These are phyloP conservation scores for Penicillium coprophilum DNA, from an alignment of 495 filamentous ascomycete species.

Conservation along the genomic window DNA sequence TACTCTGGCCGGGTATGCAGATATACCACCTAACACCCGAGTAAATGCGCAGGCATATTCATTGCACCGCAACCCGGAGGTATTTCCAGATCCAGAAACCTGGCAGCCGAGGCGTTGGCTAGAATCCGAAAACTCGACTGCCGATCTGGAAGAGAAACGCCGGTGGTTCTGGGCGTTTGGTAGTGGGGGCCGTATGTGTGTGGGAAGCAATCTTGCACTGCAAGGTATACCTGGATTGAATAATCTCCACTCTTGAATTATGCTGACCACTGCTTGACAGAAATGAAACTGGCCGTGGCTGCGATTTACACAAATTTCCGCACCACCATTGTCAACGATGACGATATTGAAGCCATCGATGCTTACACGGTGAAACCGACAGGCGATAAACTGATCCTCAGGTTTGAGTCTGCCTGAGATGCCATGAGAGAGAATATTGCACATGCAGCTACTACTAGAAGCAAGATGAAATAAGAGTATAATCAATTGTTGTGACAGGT, in stretches of 20 bases:
- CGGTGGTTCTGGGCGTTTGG: constrained; percentile 86
- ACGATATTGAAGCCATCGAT: constrained; percentile 62
- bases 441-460: background rate
- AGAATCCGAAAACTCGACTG: constrained; percentile 31
- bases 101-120: constrained; percentile 68
- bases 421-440: background rate
- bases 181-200: constrained; percentile 80
- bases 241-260: background rate
- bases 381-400: constrained; percentile 45
- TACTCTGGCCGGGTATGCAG: constrained; percentile 51
- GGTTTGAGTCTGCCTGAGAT: constrained; percentile 34
- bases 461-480: constrained; percentile 17
- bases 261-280: constrained; percentile 24
- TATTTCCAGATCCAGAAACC: constrained; percentile 58
- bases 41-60: constrained; percentile 70
- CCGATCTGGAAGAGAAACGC: constrained; percentile 53
- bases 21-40: constrained; percentile 63
- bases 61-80: constrained; percentile 63
- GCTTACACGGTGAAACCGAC: constrained; percentile 63
- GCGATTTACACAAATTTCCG: constrained; percentile 69
- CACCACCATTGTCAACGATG: constrained; percentile 56
- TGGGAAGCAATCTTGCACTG: constrained; percentile 78
- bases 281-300: constrained; percentile 49
- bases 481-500: constrained; percentile 25
- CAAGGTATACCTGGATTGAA: constrained; percentile 52